These are phyloP conservation scores for Xylaria sp. DNA, from an alignment of 2,329 filamentous ascomycete species.

Conservation along the genomic window DNA sequence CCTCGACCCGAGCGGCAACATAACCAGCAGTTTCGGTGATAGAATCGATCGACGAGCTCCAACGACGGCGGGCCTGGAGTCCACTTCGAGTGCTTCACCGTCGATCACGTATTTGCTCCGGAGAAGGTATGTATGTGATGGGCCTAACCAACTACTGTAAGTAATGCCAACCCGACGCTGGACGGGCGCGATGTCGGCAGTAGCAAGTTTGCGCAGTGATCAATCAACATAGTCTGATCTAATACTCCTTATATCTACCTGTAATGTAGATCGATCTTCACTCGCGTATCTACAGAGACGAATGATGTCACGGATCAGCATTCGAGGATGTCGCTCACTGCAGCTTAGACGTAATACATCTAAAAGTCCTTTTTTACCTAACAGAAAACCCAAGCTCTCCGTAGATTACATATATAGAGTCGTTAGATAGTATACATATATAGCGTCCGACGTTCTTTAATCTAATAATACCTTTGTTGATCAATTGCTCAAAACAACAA, in stretches of 20 bases:
- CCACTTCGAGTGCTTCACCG: not conserved
- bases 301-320: conserved; percentile 10
- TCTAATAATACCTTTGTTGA: too few relatives aligned
- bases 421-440: too few relatives aligned
- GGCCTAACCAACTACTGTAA: too few relatives aligned
- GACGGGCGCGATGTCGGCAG: not conserved
- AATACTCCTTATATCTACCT: too few relatives aligned
- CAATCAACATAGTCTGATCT: too few relatives aligned
- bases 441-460: too few relatives aligned
- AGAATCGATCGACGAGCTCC: not conserved
- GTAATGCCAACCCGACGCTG: not conserved
- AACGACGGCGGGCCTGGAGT: not conserved
- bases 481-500: too few relatives aligned
- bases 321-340: not conserved
- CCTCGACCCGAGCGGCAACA: not conserved
- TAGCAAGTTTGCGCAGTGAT: not conserved
- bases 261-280: conserved; percentile 3
- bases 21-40: not conserved
- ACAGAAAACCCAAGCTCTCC: not conserved
- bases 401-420: too few relatives aligned
- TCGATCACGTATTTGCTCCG: too few relatives aligned
- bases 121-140: too few relatives aligned
- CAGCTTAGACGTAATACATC: not conserved
- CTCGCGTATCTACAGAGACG: conserved; percentile 4
- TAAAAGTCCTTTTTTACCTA: too few relatives aligned